Evolutionary conservation across 345 rosid species (phyloP).

Genomic region (Lepidium sativum): DNA sequence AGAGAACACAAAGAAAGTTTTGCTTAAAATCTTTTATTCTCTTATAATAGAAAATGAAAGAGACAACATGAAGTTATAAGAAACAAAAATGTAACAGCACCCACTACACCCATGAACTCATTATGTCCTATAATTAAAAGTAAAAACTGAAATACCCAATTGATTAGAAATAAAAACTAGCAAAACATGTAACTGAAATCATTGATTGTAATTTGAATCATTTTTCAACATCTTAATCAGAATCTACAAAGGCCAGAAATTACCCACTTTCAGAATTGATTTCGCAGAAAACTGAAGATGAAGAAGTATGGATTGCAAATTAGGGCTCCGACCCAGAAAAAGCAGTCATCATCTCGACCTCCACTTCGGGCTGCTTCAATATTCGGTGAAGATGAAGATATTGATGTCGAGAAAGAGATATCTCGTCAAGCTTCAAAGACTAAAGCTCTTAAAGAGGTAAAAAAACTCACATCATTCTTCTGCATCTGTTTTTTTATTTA

Average conservation of each 20-base stretch:
- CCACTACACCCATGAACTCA: no score
- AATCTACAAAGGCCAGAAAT: neutral
- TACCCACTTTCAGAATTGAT: neutral
- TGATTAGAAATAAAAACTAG: no score
- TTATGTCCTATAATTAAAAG: no score
- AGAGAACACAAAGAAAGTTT: no score
- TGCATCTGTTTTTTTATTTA: neutral
- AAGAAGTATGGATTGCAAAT: slow-evolving; percentile 84
- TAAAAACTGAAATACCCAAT: no score
- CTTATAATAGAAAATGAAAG: no score
- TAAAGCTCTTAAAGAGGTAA: slow-evolving; percentile 64
- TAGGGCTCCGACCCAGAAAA: slow-evolving; percentile 63
- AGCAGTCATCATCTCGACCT: slow-evolving; percentile 42
- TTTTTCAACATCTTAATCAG: neutral
- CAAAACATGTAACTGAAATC: no score
- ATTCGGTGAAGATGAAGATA: slow-evolving; percentile 53
- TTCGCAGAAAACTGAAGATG: slow-evolving; percentile 30
- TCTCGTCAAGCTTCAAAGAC: slow-evolving; percentile 70
- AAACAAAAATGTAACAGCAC: no score
- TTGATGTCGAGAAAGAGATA: slow-evolving; percentile 69
- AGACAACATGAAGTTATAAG: no score
- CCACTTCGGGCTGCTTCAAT: slow-evolving; percentile 42
- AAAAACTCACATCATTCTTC: neutral
- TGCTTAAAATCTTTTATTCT: no score
- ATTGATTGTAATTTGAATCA: no score